phyloP scores from a whole-genome alignment of 768 basidiomycete species.

The Leccinum truebloodii region DNA sequence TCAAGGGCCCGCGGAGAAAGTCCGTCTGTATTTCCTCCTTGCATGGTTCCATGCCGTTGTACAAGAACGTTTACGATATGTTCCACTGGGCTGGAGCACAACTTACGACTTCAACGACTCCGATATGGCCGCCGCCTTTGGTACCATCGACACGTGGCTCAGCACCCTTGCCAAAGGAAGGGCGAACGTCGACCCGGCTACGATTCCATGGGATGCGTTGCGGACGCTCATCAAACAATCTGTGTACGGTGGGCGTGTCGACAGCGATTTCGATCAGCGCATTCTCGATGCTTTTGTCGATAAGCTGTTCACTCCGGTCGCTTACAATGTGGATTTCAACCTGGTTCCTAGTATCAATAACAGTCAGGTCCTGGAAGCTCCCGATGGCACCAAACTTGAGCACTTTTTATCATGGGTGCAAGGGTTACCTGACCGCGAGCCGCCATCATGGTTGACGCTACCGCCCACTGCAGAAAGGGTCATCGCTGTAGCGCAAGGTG shows the following conservation, averaged over 20 bases:
- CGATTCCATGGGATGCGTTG: constrained; percentile 96
- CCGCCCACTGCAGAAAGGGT: constrained; percentile 91
- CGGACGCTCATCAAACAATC: constrained; percentile 92
- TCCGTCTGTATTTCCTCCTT: constrained; percentile 90
- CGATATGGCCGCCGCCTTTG: constrained; percentile 90
- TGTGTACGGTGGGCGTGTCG: constrained; percentile 91
- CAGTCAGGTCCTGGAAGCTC: constrained; percentile 61
- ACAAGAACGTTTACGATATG: constrained; percentile 95
- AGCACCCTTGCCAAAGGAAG: constrained; percentile 77
- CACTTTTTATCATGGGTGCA: constrained; percentile 92
- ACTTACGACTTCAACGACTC: constrained; percentile 99
- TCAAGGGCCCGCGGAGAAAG: constrained; percentile 90
- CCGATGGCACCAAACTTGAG: constrained; percentile 91
- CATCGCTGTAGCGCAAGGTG: constrained; percentile 90
- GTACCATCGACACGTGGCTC: constrained; percentile 92
- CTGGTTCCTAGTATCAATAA: constrained; percentile 70
- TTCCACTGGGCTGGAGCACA: constrained; percentile 96
- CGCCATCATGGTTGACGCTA: constrained; percentile 91
- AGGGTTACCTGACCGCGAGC: constrained; percentile 87
- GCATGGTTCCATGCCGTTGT: constrained; percentile 99
- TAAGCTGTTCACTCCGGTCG: constrained; percentile 78
- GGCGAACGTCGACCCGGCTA: constrained; percentile 87
- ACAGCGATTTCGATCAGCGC: constrained; percentile 93
- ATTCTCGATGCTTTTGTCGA: constrained; percentile 95
- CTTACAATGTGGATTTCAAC: constrained; percentile 93